phyloP scores from a whole-genome alignment of 345 rosid genomes.

The Linum tenue region DNA sequence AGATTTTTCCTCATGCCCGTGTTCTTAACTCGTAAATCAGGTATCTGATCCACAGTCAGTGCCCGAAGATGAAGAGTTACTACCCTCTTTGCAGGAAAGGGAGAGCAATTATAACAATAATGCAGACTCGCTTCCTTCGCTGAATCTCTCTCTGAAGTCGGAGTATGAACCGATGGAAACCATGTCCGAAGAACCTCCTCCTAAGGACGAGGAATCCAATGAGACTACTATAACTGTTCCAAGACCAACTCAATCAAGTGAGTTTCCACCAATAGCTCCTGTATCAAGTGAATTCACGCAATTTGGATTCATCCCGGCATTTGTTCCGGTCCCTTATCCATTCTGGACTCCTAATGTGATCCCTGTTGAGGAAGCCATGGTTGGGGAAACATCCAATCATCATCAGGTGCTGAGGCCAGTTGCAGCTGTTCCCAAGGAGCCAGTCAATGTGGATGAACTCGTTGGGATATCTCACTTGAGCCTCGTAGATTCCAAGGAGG shows the following conservation, averaged over 20 bases:
- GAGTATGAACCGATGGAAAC: slow-evolving; percentile 46
- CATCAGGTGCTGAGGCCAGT: slow-evolving; percentile 74
- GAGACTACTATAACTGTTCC: slow-evolving; percentile 22
- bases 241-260: slow-evolving; percentile 1
- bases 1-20: too few species aligned
- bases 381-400: slow-evolving; percentile 26
- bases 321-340: slow-evolving; percentile 43
- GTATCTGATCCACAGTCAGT: slow-evolving; percentile 46
- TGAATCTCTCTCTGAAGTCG: slow-evolving; percentile 53
- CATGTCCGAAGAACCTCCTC: slow-evolving; percentile 31
- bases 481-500: slow-evolving; percentile 33
- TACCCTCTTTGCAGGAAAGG: slow-evolving; percentile 31
- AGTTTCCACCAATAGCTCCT: neutral
- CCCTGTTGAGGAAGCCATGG: slow-evolving; percentile 25
- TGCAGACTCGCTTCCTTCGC: slow-evolving; percentile 39
- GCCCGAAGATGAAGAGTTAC: slow-evolving; percentile 49
- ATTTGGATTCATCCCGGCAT: slow-evolving; percentile 40
- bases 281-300: slow-evolving; percentile 22
- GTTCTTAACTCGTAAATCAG: slow-evolving; percentile 25
- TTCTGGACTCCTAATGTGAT: slow-evolving; percentile 46
- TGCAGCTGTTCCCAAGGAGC: slow-evolving; percentile 57
- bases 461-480: slow-evolving; percentile 77
- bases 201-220: slow-evolving; percentile 21
- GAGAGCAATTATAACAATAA: slow-evolving; percentile 24
- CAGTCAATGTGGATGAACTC: slow-evolving; percentile 62